phyloP scores from a whole-genome alignment of 1,139 yeast genomes.

The Candida tetrigidarum region DNA sequence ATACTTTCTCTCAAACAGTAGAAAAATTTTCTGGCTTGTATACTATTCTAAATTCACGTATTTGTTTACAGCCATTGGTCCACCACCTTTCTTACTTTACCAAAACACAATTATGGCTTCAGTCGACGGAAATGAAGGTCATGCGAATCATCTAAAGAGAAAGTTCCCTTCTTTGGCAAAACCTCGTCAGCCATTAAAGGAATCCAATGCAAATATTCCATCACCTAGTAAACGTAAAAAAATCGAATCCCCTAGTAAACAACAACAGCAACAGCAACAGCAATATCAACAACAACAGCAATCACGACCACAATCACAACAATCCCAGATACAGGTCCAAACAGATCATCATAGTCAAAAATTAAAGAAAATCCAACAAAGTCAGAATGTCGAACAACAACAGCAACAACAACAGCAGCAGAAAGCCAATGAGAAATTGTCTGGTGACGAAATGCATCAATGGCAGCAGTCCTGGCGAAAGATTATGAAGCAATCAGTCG shows the following conservation, averaged over 20 bases:
- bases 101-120: background rate
- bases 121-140: conserved; percentile 3
- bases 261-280: conserved; percentile 11
- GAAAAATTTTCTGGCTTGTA: background rate
- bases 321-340: conserved; percentile 1
- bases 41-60: background rate
- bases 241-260: conserved; percentile 7
- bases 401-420: conserved; percentile 15
- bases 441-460: conserved; percentile 56
- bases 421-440: conserved; percentile 28
- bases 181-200: conserved; percentile 46
- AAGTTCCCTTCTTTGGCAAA: conserved; percentile 18
- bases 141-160: conserved; percentile 14
- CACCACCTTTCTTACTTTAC: background rate
- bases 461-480: conserved; percentile 88
- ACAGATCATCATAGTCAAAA: conserved; percentile 6
- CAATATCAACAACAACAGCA: conserved; percentile 12
- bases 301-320: conserved; percentile 8
- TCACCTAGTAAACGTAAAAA: conserved; percentile 27
- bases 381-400: too few relatives aligned
- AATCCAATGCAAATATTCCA: conserved; percentile 47
- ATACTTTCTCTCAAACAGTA: background rate
- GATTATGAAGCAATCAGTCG: conserved; percentile 73
- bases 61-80: conserved; percentile 2
- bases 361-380: conserved; percentile 8